Conservation (phyloP, 2,329 filamentous ascomycete genomes). For the Alternaria dauci region DNA sequence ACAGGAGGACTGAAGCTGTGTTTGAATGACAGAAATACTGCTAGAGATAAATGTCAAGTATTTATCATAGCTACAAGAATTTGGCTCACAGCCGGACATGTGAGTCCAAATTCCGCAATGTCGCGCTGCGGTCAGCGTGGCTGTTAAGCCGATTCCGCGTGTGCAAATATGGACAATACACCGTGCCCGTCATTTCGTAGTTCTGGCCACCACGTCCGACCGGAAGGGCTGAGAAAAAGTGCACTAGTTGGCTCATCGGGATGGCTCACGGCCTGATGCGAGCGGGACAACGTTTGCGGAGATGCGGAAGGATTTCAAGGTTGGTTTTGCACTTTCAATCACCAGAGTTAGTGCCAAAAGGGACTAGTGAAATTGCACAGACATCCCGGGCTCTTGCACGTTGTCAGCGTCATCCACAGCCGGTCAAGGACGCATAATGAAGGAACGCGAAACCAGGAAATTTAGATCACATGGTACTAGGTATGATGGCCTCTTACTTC, state of each 20-base stretch:
- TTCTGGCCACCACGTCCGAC: background rate
- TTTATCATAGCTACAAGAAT: background rate
- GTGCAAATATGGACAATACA: background rate
- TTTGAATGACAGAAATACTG: too few relatives aligned
- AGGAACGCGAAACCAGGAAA: background rate
- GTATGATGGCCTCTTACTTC: background rate
- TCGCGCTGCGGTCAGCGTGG: background rate
- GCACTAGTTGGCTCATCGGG: background rate
- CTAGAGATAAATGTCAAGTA: background rate
- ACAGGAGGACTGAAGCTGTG: background rate
- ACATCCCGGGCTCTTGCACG: background rate
- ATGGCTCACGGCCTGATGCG: background rate
- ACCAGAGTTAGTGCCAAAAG: background rate
- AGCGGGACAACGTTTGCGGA: background rate
- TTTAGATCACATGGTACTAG: background rate
- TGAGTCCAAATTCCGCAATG: constrained; percentile 7
- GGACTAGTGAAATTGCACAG: constrained; percentile 3
- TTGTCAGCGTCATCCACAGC: background rate
- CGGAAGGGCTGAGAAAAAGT: background rate
- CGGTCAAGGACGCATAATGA: background rate
- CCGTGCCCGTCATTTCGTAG: background rate
- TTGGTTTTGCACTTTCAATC: constrained; percentile 6
- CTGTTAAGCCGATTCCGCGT: background rate
- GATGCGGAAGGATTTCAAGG: background rate
- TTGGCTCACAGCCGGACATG: background rate